Conservation (phyloP, 2,329 filamentous ascomycete genomes). For the Cylindrodendrum hubeiense region DNA sequence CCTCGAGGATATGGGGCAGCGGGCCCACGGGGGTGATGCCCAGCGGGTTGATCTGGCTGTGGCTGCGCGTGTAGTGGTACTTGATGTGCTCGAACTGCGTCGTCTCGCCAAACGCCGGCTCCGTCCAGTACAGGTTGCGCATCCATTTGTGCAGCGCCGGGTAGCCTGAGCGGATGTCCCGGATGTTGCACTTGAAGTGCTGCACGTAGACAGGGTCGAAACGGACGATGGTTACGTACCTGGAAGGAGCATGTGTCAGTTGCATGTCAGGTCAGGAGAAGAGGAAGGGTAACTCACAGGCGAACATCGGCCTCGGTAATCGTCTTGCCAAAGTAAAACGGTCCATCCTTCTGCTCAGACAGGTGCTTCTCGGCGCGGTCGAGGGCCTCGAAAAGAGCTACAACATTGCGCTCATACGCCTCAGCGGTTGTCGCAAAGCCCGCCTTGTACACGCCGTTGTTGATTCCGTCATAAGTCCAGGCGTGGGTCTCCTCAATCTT, state of each 20-base stretch:
- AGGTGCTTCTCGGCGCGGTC: constrained; percentile 83
- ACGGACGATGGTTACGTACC: constrained; percentile 76
- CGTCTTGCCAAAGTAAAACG: constrained; percentile 80
- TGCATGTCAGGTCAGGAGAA: background rate
- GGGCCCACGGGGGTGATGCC: constrained; percentile 89
- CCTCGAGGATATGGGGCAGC: constrained; percentile 81
- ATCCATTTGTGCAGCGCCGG: constrained; percentile 86
- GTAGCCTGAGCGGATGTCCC: constrained; percentile 87
- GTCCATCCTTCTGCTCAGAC: constrained; percentile 57
- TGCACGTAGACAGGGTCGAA: constrained; percentile 88
- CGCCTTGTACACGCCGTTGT: constrained; percentile 79
- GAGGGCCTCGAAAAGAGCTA: constrained; percentile 78
- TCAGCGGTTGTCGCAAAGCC: constrained; percentile 88
- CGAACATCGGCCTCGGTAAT: constrained; percentile 88
- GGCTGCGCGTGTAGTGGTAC: constrained; percentile 74
- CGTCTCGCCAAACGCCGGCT: constrained; percentile 81
- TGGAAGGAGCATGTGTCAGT: constrained; percentile 43
- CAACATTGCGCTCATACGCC: constrained; percentile 83
- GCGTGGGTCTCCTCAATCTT: constrained; percentile 82
- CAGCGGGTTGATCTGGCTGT: constrained; percentile 75
- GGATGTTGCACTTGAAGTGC: constrained; percentile 89
- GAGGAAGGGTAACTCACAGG: constrained; percentile 59
- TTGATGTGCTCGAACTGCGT: constrained; percentile 98
- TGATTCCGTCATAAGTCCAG: constrained; percentile 84
- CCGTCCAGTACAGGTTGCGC: constrained; percentile 86